Evolutionary conservation across 148 eudicot species (phyloP).

Genomic region (Persicaria tinctoria): DNA sequence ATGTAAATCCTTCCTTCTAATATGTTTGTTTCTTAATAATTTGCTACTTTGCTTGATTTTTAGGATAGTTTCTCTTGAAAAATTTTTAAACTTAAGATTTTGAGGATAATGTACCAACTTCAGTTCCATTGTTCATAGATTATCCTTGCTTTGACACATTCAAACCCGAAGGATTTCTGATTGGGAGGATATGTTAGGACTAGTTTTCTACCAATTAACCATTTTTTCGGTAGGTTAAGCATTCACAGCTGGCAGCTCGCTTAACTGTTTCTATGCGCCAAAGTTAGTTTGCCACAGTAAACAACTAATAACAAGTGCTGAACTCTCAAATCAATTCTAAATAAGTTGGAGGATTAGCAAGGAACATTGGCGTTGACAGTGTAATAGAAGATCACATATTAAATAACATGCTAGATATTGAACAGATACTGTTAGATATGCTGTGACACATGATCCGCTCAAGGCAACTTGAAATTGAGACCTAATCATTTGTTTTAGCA

Average conservation of each 20-base stretch:
- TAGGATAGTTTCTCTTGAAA: background rate
- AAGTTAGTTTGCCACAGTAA: background rate
- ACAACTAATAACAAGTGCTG: background rate
- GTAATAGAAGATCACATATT: background rate
- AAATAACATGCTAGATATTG: background rate
- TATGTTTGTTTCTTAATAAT: background rate
- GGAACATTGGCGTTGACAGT: background rate
- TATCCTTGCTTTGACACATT: background rate
- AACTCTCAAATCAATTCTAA: background rate
- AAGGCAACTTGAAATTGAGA: background rate
- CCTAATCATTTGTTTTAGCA: constrained; percentile 8
- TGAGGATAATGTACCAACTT: background rate
- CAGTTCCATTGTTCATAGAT: background rate
- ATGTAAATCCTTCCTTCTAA: constrained; percentile 42
- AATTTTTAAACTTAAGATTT: too few species aligned
- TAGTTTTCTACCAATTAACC: background rate
- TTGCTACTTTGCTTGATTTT: background rate
- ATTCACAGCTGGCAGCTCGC: background rate
- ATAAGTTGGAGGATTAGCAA: background rate
- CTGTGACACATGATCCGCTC: background rate
- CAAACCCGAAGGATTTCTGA: too few species aligned
- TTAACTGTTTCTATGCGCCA: background rate
- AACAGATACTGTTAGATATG: background rate
- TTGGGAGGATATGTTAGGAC: background rate
- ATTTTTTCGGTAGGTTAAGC: background rate